A percentile compares a stretch with the other conserved stretches of the same genome.
Evolutionary conservation across 805 yeast genomes (phyloP).

Genomic region (Hermanozyma aechmeae): DNA sequence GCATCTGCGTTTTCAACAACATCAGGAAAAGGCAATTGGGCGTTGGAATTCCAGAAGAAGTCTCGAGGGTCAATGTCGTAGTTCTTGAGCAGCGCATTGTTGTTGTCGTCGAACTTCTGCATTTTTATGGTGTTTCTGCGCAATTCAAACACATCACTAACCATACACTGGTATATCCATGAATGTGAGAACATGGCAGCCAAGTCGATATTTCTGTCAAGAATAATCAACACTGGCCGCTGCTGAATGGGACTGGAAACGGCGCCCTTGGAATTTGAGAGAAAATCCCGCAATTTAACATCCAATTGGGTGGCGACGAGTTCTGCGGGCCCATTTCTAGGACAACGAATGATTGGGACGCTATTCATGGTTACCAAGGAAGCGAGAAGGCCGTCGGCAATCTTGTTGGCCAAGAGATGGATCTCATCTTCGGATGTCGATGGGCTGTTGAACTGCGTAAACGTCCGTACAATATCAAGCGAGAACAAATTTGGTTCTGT

Average conservation of each 20-base stretch:
- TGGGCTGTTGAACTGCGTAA: conserved; percentile 62
- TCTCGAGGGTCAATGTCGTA: conserved; percentile 91
- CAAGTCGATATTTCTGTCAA: conserved; percentile 85
- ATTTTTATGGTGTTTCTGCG: conserved; percentile 75
- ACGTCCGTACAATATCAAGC: conserved; percentile 57
- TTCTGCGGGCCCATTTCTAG: conserved; percentile 92
- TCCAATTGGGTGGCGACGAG: conserved; percentile 84
- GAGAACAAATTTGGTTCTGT: conserved; percentile 89
- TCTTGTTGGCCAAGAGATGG: conserved; percentile 52
- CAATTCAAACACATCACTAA: conserved; percentile 81
- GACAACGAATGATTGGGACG: conserved; percentile 86
- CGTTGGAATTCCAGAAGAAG: conserved; percentile 81
- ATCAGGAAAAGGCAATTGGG: conserved; percentile 91
- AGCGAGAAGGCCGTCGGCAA: conserved; percentile 76
- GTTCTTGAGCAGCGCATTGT: conserved; percentile 35
- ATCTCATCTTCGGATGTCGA: conserved; percentile 67
- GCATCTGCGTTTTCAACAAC: conserved; percentile 95
- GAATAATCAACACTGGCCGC: conserved; percentile 67
- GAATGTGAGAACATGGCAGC: conserved; percentile 94
- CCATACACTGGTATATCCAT: conserved; percentile 96
- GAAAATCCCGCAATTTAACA: conserved; percentile 73
- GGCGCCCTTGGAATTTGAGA: conserved; percentile 48
- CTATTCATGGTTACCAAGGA: conserved; percentile 67
- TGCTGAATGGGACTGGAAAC: conserved; percentile 26
- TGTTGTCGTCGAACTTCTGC: conserved; percentile 22